Evolutionary conservation across 306 rosid species (phyloP), one percentile per base, ranked within the genome.

Genomic region (Trifolium pratense): DNA sequence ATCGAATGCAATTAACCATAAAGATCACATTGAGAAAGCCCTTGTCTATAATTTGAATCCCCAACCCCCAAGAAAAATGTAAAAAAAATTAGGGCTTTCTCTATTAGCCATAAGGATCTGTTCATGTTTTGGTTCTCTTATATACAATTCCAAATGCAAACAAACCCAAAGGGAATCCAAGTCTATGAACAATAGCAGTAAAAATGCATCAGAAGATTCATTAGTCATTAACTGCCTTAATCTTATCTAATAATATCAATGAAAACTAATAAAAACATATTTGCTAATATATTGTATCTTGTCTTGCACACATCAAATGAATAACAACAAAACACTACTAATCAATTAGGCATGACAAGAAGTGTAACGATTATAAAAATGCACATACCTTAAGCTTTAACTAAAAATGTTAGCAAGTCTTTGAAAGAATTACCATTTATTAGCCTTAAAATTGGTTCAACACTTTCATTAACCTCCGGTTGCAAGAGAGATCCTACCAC

Each of bases 401-500:
- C 20, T 10, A 17, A 51, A 12, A 12, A 3, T 66, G 21, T 55
- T 55, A 51, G 25, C 14, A 39, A 66, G 12, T 26, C 51, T n/a
- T 16, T 3, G 12, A 51, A 74, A 68, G 37, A 20, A 37, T 67
- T 85, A 91, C 98, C 98, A 51, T 84, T 86, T 29, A 90, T 64
- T 4, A 93, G 42, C 71, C 81, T 81, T 46, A 84, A 42, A 78
- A 89, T 58, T 11, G 68, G 71, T 26, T 85, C 84, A 75, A 86
- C 87, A 73, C 90, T 93, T 59, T 84, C 82, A 64, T 93, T 93
- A 32, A 93, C 78, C 3, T 87, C 87, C 7, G 90, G 86, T 83
- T 89, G 98, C 73, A 93, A 85, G 56, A 93, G 86, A 79, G 96
- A 90, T 58, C 97, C 98, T 2, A 81, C 66, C 72, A 91, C 97